Evolutionary conservation across 208 protist species (phyloP).

Genomic region (Novymonas esmeraldas): DNA sequence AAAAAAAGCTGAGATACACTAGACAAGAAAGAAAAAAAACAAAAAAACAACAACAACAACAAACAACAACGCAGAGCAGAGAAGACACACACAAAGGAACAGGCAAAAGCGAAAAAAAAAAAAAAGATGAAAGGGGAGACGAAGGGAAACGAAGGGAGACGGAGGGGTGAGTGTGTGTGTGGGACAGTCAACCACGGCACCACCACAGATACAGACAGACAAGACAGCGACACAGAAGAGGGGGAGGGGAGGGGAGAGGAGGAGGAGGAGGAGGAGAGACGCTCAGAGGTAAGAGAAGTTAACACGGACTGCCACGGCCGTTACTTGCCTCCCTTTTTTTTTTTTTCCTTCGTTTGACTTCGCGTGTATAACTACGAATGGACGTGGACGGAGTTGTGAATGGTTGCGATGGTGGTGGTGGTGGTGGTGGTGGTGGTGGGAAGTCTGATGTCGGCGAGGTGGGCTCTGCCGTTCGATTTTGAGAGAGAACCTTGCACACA

Average conservation of each 20-base stretch:
- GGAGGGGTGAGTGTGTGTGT: conserved; percentile 11
- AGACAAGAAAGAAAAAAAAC: neutral
- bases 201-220: conserved; percentile 10
- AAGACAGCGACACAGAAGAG: neutral
- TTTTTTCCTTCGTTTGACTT: neutral
- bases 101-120: neutral
- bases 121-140: neutral
- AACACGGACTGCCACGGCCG: neutral
- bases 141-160: conserved; percentile 2
- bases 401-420: too few relatives aligned
- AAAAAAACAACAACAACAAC: conserved; percentile 5
- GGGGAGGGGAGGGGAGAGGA: too few relatives aligned
- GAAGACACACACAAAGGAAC: conserved; percentile 3
- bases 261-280: too few relatives aligned
- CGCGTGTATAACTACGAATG: neutral
- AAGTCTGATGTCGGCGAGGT: too few relatives aligned
- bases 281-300: neutral
- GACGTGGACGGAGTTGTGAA: too few relatives aligned
- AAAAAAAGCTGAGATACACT: neutral
- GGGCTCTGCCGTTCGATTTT: too few relatives aligned
- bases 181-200: too few relatives aligned
- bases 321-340: neutral
- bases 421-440: too few relatives aligned
- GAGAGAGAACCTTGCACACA: too few relatives aligned
- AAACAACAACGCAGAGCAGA: conserved; percentile 1